These are phyloP conservation scores for Epichloe brachyelytri DNA, from an alignment of 2,329 filamentous ascomycete species.

Conservation along the genomic window DNA sequence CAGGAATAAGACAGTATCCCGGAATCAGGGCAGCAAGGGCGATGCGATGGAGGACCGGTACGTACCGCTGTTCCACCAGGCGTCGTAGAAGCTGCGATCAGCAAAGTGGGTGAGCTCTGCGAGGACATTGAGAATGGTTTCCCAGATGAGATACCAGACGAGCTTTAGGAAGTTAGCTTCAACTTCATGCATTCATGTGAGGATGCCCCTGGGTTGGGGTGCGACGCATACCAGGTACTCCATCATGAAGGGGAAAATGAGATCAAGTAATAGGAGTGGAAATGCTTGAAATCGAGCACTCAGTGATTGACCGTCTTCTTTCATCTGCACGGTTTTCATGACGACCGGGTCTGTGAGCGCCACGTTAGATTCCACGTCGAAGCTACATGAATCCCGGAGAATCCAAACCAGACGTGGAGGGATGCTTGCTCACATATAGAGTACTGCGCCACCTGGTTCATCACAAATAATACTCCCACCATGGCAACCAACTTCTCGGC, in stretches of 20 bases:
- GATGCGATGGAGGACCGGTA: not conserved
- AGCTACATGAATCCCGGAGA: not conserved
- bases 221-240: constrained; percentile 46
- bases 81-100: constrained; percentile 58
- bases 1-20: too few relatives aligned
- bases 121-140: constrained; percentile 59
- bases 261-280: constrained; percentile 61
- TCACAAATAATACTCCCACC: constrained; percentile 61
- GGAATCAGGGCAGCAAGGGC: too few relatives aligned
- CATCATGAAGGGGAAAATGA: constrained; percentile 68
- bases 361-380: constrained; percentile 3
- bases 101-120: constrained; percentile 68
- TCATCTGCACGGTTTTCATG: constrained; percentile 51
- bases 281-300: constrained; percentile 51
- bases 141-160: constrained; percentile 74
- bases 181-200: too few relatives aligned
- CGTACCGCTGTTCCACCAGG: constrained; percentile 49
- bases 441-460: constrained; percentile 66
- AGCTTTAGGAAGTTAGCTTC: constrained; percentile 20
- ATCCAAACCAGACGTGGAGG: too few relatives aligned
- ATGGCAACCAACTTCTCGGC: constrained; percentile 58
- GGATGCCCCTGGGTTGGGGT: too few relatives aligned
- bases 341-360: constrained; percentile 48
- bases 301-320: constrained; percentile 50
- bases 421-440: constrained; percentile 43